A percentile compares a stretch with the other conserved stretches of the same genome.
These are phyloP conservation scores for Candida fluviatilis DNA, from an alignment of 805 yeast species.

Conservation along the genomic window DNA sequence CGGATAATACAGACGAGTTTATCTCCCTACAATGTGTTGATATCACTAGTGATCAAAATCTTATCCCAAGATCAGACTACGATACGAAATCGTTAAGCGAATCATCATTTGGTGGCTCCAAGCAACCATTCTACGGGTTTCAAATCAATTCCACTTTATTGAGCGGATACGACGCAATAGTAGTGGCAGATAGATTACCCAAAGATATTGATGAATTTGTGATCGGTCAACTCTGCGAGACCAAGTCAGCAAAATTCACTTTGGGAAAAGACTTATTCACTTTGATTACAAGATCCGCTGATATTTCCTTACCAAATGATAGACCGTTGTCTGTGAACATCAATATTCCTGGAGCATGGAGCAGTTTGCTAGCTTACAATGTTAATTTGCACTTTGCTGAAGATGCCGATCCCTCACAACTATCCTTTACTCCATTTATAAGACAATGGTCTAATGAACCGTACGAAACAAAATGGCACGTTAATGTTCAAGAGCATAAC, in stretches of 20 bases:
- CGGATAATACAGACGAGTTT: slow-evolving; percentile 28
- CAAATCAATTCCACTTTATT: slow-evolving; percentile 38
- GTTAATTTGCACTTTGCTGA: slow-evolving; percentile 17
- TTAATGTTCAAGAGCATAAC: slow-evolving; percentile 37
- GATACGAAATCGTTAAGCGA: slow-evolving; percentile 37
- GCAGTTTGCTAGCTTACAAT: slow-evolving; percentile 55
- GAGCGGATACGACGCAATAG: slow-evolving; percentile 44
- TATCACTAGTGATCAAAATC: slow-evolving; percentile 25
- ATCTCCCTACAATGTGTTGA: slow-evolving; percentile 45
- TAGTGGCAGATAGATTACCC: slow-evolving; percentile 37
- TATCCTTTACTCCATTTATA: slow-evolving; percentile 54
- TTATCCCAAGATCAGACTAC: slow-evolving; percentile 49
- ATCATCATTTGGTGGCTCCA: slow-evolving; percentile 52
- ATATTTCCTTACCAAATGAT: slow-evolving; percentile 38
- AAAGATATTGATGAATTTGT: slow-evolving; percentile 25
- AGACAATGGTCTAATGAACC: slow-evolving; percentile 65
- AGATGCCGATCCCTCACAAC: slow-evolving; percentile 16
- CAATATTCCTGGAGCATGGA: slow-evolving; percentile 54
- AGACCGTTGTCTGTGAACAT: slow-evolving; percentile 45
- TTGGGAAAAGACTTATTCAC: slow-evolving; percentile 31
- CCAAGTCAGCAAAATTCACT: slow-evolving; percentile 15
- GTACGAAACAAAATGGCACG: slow-evolving; percentile 77
- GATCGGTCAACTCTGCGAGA: slow-evolving; percentile 31
- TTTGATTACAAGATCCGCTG: slow-evolving; percentile 36
- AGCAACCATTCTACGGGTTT: slow-evolving; percentile 46